phyloP scores from a whole-genome alignment of 2,329 filamentous ascomycete species.

The Aspergillus cejpii region DNA sequence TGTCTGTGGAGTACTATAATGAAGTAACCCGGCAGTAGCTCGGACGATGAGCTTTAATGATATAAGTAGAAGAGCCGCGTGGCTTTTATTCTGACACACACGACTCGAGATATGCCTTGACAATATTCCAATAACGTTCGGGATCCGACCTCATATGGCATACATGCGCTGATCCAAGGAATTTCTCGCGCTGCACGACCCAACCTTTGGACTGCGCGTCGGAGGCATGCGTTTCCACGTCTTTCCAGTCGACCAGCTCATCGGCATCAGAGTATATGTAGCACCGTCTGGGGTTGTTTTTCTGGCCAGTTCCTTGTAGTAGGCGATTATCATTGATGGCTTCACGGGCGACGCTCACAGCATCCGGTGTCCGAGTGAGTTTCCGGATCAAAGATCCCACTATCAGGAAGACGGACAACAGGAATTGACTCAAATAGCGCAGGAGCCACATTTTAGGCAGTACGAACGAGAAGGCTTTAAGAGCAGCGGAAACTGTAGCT shows the following conservation, averaged over 20 bases:
- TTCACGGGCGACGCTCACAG: slow-evolving; percentile 23
- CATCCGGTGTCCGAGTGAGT: slow-evolving; percentile 18
- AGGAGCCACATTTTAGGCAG: slow-evolving; percentile 31
- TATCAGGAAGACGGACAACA: slow-evolving; percentile 23
- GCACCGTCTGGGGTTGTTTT: slow-evolving; percentile 21
- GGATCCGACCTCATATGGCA: slow-evolving; percentile 36
- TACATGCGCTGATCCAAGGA: slow-evolving; percentile 35
- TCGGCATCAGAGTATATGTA: slow-evolving; percentile 40
- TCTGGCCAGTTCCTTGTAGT: slow-evolving; percentile 10
- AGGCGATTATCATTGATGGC: slow-evolving; percentile 28
- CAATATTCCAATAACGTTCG: slow-evolving; percentile 36
- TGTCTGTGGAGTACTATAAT: no score
- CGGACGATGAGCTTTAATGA: background rate
- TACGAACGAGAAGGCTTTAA: slow-evolving; percentile 33
- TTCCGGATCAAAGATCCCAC: slow-evolving; percentile 14
- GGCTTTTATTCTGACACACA: background rate
- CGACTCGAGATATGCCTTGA: slow-evolving; percentile 21
- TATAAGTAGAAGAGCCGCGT: no score
- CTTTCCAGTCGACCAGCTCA: slow-evolving; percentile 30
- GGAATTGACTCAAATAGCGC: slow-evolving; percentile 22
- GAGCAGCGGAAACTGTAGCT: slow-evolving; percentile 18
- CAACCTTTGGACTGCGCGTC: slow-evolving; percentile 29
- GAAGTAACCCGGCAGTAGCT: no score
- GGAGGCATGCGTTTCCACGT: slow-evolving; percentile 35
- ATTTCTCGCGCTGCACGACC: slow-evolving; percentile 32